phyloP scores from a whole-genome alignment of 805 yeast species.

The Saturnispora sekii region DNA sequence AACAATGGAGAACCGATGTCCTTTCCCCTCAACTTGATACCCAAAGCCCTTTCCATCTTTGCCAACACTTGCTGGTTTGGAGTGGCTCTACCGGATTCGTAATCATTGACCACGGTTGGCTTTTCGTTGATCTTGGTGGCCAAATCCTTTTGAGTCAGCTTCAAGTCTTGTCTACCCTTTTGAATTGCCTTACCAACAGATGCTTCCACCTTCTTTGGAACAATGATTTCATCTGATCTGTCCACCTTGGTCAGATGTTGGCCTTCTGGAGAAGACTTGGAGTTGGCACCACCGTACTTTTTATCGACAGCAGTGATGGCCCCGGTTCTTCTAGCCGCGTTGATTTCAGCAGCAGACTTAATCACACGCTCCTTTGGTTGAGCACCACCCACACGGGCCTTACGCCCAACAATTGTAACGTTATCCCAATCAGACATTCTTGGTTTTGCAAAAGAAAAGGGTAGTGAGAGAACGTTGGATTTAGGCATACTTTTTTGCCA shows the following conservation, averaged over 20 bases:
- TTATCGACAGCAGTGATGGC: slow-evolving; percentile 84
- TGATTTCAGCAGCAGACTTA: slow-evolving; percentile 64
- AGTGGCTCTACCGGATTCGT: slow-evolving; percentile 92
- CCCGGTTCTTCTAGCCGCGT: slow-evolving; percentile 92
- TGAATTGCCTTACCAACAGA: slow-evolving; percentile 82
- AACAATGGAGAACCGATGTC: slow-evolving; percentile 84
- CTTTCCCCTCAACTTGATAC: slow-evolving; percentile 93
- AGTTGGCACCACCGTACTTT: slow-evolving; percentile 69
- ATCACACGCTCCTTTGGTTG: slow-evolving; percentile 86
- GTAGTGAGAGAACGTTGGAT: not conserved
- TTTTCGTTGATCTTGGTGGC: slow-evolving; percentile 95
- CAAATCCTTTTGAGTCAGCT: slow-evolving; percentile 87
- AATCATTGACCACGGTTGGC: slow-evolving; percentile 90
- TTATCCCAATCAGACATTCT: slow-evolving; percentile 76
- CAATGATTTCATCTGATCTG: slow-evolving; percentile 85
- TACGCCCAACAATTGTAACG: slow-evolving; percentile 80
- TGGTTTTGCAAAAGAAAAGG: not conserved
- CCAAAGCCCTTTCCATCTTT: slow-evolving; percentile 88
- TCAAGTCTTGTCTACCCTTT: slow-evolving; percentile 79
- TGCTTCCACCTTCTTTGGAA: slow-evolving; percentile 79
- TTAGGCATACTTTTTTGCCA: not conserved
- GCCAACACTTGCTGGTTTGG: slow-evolving; percentile 94
- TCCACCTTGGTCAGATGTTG: slow-evolving; percentile 91
- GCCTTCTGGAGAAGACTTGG: slow-evolving; percentile 71
- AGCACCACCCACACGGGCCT: slow-evolving; percentile 71